phyloP scores from a whole-genome alignment of 345 rosid genomes.

The Aethionema arabicum region DNA sequence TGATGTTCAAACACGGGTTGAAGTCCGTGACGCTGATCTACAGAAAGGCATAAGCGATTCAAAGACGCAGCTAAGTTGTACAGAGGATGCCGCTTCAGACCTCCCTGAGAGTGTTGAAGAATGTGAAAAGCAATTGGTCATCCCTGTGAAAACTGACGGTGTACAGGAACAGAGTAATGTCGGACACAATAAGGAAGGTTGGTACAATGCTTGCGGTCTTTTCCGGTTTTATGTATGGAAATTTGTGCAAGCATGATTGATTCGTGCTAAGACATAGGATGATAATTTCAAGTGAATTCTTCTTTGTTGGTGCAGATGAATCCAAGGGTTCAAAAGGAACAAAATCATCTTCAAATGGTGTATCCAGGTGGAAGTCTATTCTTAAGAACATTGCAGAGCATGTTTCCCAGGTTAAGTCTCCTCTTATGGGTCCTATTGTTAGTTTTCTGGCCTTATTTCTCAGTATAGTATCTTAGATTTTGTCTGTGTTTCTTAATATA shows the following conservation, averaged over 20 bases:
- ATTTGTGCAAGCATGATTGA: not conserved
- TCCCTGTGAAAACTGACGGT: constrained; percentile 48
- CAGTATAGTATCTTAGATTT: constrained; percentile 21
- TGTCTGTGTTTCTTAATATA: constrained; percentile 36
- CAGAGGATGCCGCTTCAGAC: constrained; percentile 51
- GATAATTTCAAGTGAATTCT: constrained; percentile 10
- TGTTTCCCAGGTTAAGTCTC: constrained; percentile 36
- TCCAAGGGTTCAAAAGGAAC: constrained; percentile 28
- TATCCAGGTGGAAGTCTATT: constrained; percentile 41
- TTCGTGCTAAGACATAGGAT: constrained; percentile 2
- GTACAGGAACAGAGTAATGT: constrained; percentile 44
- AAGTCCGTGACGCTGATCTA: constrained; percentile 60
- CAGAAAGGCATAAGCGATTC: constrained; percentile 54
- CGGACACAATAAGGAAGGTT: constrained; percentile 54
- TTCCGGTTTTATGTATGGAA: constrained; percentile 32
- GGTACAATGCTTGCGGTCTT: constrained; percentile 36
- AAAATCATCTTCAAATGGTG: constrained; percentile 36
- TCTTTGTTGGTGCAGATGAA: constrained; percentile 30
- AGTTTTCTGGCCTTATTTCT: constrained; percentile 10
- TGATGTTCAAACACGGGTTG: constrained; percentile 77
- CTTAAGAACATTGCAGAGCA: constrained; percentile 36
- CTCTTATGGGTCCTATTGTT: constrained; percentile 3
- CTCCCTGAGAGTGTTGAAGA: constrained; percentile 65
- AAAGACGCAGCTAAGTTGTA: constrained; percentile 44
- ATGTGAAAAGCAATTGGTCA: constrained; percentile 58